Conservation (phyloP, 768 basidiomycete genomes). For the Macrocybe gigantea region DNA sequence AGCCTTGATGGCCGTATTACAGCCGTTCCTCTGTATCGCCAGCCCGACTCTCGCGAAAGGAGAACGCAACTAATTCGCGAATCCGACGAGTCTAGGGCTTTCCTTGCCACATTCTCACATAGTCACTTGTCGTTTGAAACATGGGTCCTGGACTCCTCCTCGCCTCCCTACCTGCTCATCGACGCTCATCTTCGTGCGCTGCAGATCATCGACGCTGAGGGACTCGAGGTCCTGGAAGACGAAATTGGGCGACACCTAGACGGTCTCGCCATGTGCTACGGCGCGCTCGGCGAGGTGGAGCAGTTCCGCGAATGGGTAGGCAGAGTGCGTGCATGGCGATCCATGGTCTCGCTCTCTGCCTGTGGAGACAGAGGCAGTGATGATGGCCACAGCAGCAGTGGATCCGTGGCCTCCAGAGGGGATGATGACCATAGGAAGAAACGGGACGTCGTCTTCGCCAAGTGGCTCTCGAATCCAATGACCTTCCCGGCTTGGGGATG, state of each 20-base stretch:
- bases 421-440: constrained; percentile 7
- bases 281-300: constrained; percentile 28
- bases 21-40: constrained; percentile 7
- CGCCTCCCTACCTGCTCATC: constrained; percentile 22
- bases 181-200: constrained; percentile 25
- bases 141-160: constrained; percentile 24
- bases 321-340: constrained; percentile 15
- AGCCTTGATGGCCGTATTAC: constrained; percentile 11
- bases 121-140: constrained; percentile 22
- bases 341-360: no score
- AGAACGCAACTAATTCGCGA: background rate
- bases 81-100: constrained; percentile 23
- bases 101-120: constrained; percentile 21
- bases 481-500: constrained; percentile 33
- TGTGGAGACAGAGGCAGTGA: no score
- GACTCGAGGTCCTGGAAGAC: constrained; percentile 22
- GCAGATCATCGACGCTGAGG: constrained; percentile 24
- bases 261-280: constrained; percentile 35
- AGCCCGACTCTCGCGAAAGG: background rate
- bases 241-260: constrained; percentile 24
- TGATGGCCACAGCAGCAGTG: constrained; percentile 8
- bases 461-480: constrained; percentile 28
- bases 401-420: constrained; percentile 13
- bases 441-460: constrained; percentile 11
- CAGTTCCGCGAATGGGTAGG: constrained; percentile 29